Evolutionary conservation across 805 yeast genomes (phyloP).

Genomic region (Yarrowia hollandica): DNA sequence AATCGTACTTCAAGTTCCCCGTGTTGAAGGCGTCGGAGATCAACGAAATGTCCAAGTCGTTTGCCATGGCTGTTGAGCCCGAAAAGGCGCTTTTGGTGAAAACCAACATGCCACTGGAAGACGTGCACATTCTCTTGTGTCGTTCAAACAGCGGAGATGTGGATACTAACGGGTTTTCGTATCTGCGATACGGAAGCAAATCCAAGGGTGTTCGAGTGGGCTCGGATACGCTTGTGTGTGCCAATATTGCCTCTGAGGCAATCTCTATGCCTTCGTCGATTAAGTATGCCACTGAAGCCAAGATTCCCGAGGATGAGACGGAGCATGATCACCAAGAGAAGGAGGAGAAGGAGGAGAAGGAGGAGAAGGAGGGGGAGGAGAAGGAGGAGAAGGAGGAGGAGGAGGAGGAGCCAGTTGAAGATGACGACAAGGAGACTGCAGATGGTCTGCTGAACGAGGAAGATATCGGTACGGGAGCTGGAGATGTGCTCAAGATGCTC

Average conservation of each 20-base stretch:
- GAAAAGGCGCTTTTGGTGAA: constrained; percentile 1
- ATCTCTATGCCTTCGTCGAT: neutral
- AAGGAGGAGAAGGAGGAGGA: neutral
- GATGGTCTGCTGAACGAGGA: constrained; percentile 21
- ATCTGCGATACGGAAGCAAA: constrained; percentile 1
- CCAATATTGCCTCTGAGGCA: neutral
- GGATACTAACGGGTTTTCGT: constrained; percentile 1
- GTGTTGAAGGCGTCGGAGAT: constrained; percentile 16
- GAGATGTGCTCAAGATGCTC: constrained; percentile 43
- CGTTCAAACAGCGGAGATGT: neutral
- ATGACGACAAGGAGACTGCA: neutral
- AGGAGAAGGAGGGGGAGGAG: neutral
- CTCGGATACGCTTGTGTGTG: constrained; percentile 6
- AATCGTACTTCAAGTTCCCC: constrained; percentile 15
- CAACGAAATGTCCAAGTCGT: constrained; percentile 14
- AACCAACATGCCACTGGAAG: constrained; percentile 4
- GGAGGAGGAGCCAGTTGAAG: neutral
- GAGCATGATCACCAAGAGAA: neutral
- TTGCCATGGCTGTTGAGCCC: constrained; percentile 7
- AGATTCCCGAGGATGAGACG: neutral
- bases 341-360: neutral
- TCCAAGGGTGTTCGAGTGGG: neutral
- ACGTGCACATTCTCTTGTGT: constrained; percentile 6
- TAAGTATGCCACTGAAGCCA: constrained; percentile 16
- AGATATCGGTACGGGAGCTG: constrained; percentile 30